Evolutionary conservation across 768 basidiomycete genomes (phyloP).

Genomic region (Bullera alba): DNA sequence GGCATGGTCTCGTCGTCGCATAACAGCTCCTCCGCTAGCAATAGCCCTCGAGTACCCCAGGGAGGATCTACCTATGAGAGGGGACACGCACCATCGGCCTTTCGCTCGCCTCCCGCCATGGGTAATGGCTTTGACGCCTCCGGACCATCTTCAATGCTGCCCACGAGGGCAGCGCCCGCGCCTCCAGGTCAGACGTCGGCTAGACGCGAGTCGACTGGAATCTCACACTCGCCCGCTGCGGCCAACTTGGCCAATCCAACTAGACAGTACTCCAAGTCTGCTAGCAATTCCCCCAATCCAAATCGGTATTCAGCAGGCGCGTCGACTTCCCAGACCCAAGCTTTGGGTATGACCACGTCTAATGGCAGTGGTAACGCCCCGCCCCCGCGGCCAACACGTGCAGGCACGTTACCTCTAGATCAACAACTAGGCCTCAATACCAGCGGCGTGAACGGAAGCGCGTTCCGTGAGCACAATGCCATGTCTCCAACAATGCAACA

Average conservation of each 20-base stretch:
- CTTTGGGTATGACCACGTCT: conserved; percentile 8
- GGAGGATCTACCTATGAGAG: not conserved
- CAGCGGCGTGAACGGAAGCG: conserved; percentile 5
- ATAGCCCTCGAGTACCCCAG: conserved; percentile 17
- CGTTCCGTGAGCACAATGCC: conserved; percentile 8
- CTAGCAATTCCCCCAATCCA: conserved; percentile 39
- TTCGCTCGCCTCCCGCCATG: conserved; percentile 34
- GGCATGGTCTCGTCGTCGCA: conserved; percentile 34
- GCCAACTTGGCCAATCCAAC: conserved; percentile 1
- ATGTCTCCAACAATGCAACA: conserved; percentile 1
- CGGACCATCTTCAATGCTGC: conserved; percentile 17
- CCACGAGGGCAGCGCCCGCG: conserved; percentile 34
- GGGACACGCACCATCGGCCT: conserved; percentile 24
- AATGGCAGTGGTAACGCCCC: conserved; percentile 9
- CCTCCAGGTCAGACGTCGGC: conserved; percentile 21
- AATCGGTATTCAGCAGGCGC: conserved; percentile 41
- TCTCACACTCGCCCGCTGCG: not conserved
- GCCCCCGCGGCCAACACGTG: conserved; percentile 38
- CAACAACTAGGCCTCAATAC: conserved; percentile 5
- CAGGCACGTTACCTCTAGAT: conserved; percentile 40
- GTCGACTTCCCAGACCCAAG: not conserved
- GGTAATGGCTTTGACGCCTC: conserved; percentile 20
- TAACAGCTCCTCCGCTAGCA: conserved; percentile 6
- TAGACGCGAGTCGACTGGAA: conserved; percentile 20
- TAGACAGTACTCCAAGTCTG: conserved; percentile 19